Base-by-base conservation (phyloP, 768 basidiomycete genomes). In the Russula olivacea region DNA sequence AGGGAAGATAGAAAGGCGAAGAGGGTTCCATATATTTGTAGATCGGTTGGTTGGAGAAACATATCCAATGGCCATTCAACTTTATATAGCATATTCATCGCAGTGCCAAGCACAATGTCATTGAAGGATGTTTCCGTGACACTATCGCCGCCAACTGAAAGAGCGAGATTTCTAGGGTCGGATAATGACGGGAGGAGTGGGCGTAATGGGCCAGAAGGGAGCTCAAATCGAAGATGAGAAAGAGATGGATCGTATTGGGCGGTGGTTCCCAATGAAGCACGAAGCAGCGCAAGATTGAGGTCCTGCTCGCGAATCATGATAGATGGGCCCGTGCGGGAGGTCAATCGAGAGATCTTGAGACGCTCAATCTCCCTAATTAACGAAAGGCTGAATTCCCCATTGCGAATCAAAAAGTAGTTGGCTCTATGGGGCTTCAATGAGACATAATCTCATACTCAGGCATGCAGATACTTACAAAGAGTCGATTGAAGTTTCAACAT, bases 291-390 rank as follows among this genome's bases (percentile, higher is more conserved):
- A 38, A 91, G 83, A 66, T 93, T 90, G 25, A 97, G 77, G 68
- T 97, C 93, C 73, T 94, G 92, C 67, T 95, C 93, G 28, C 88
- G 84, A 68, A 96, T 94, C 81, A 93, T 86, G 6, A 84, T 86
- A 12, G 82, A 79, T 55, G 82, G 77, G 8, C 81, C 87, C 28
- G 83, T 79, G 66, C 83, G 85, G 30, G 80, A 79, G 32, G 84
- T 88, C 55, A 97, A 74, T 43, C 93, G 86, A 21, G 88, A 87
- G 25, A 87, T 69, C 69, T 92, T 93, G 59, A 97, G 80, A 12
- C 88, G 83, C 72, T 93, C 90, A 34, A 97, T 83, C 72, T 95
- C 93, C 36, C 87, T 82, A 53, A 97, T 92, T 21, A 96, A 78
- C 0, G 92, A 84, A 17, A 92, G 78, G 52, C 85, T 83, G 70